Base-by-base conservation (phyloP, 106 monocot species). In the Triglochin maritima region DNA sequence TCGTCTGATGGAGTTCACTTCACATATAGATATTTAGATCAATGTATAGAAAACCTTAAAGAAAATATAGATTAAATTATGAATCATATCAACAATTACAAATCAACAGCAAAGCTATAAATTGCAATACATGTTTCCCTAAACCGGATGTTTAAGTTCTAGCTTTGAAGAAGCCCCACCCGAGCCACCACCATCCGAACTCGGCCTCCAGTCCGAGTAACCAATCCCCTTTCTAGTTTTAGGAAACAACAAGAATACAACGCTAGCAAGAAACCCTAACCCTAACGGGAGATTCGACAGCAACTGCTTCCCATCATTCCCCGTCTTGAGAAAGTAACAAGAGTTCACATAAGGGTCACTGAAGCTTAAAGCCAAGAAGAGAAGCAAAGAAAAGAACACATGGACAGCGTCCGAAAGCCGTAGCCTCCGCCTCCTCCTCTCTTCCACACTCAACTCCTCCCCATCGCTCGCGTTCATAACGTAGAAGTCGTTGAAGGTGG, bases 401-500 rank as follows among this genome's bases (percentile, higher is more conserved):
- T 69, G 69, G 15, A 69, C 56, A 6, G 13, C 48, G n/a, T 69
- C 69, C 50, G 45, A 43, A 4, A 55, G 5, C 17, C n/a, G 0
- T 59, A 59, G 10, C 59, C 2, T 59, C 12, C 5, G 17, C 0
- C 17, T 59, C 59, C 59, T 59, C 59, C 52, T 52, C 2, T 29
- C 29, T 29, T 29, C 29, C 29, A 29, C 29, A 29, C 29, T 29
- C 29, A 29, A 29, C 29, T 29, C 44, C 11, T 48, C 12, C 3
- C 7, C 29, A 9, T 47, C 44, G 62, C 46, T 49, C 48, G 49
- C 47, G 64, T 64, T 48, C 75, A 84, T 81, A 29, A 73, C n/a
- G 71, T 67, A 69, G 29, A 90, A 48, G 11, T 87, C 87, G 3
- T 64, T 76, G 47, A 4, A 10, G 3, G 90, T 87, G 7, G 66